phyloP scores from a whole-genome alignment of 306 rosid species.

The Cucurbita maxima region DNA sequence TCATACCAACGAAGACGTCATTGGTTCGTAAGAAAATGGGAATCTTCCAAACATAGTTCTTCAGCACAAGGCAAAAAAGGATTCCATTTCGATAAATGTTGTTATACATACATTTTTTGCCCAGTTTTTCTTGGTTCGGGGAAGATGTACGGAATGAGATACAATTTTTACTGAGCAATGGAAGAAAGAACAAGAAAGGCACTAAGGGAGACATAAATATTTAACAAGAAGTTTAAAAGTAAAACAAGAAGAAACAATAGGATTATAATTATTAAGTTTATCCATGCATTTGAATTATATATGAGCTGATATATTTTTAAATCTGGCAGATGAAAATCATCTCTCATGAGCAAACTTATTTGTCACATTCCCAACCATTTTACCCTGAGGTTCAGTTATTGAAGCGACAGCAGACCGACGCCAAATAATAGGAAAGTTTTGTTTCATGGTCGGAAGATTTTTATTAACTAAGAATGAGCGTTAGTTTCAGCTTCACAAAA shows the following conservation, averaged over 20 bases:
- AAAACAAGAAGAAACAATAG: neutral
- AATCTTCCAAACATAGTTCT: neutral
- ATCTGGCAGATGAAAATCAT: slow-evolving; percentile 2
- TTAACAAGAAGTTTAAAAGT: neutral
- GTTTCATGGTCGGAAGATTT: neutral
- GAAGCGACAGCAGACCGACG: neutral
- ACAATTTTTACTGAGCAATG: neutral
- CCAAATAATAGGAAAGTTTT: neutral
- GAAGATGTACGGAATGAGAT: neutral
- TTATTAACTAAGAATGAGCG: neutral
- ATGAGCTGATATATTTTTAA: neutral
- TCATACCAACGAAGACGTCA: neutral
- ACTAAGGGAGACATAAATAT: neutral
- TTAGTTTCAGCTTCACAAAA: neutral
- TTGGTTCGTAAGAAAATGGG: neutral
- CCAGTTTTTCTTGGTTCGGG: neutral
- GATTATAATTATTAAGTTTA: neutral
- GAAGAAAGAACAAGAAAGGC: neutral
- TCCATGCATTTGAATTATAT: neutral
- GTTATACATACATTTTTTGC: neutral
- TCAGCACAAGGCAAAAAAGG: neutral
- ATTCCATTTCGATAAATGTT: neutral
- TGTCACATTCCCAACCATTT: neutral
- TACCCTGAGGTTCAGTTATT: neutral
- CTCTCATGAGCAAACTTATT: neutral